A percentile compares a stretch with the other conserved stretches of the same genome.
These are phyloP conservation scores for Cyberlindnera lachancei DNA, from an alignment of 805 yeast species.

Conservation along the genomic window DNA sequence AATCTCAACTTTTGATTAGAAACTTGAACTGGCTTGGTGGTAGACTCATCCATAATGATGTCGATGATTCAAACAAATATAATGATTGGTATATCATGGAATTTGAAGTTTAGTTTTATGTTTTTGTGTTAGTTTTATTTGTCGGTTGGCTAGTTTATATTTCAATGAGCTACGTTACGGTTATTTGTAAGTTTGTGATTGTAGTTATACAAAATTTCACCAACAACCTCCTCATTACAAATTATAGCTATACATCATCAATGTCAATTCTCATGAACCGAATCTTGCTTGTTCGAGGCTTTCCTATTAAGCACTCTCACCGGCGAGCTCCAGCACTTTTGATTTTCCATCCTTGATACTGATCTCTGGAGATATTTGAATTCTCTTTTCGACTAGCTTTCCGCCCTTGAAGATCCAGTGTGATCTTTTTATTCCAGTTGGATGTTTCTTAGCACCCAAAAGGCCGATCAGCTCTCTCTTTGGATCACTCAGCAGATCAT, in stretches of 20 bases:
- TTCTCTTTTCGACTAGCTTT: conserved; percentile 36
- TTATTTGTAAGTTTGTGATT: too few relatives aligned
- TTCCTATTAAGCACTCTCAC: background rate
- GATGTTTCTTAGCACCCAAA: conserved; percentile 78
- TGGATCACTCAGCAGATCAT: conserved; percentile 73
- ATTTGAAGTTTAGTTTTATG: conserved; percentile 17
- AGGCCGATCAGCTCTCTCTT: conserved; percentile 55
- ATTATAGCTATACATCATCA: too few relatives aligned
- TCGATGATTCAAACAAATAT: conserved; percentile 14
- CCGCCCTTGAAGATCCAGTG: conserved; percentile 89
- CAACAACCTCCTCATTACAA: too few relatives aligned
- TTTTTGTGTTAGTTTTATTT: background rate
- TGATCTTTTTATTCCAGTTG: conserved; percentile 76
- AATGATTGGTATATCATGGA: conserved; percentile 24
- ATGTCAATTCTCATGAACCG: too few relatives aligned
- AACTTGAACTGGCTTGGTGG: conserved; percentile 25
- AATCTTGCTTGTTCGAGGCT: too few relatives aligned
- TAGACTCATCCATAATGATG: conserved; percentile 14
- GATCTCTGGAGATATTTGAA: conserved; percentile 42
- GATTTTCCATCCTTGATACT: conserved; percentile 54
- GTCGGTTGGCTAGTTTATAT: too few relatives aligned
- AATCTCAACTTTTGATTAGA: conserved; percentile 17
- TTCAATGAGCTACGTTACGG: too few relatives aligned
- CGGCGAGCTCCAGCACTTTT: conserved; percentile 40
- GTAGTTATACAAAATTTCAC: too few relatives aligned